phyloP scores from a whole-genome alignment of 345 rosid genomes.

The Euphorbia peplus region DNA sequence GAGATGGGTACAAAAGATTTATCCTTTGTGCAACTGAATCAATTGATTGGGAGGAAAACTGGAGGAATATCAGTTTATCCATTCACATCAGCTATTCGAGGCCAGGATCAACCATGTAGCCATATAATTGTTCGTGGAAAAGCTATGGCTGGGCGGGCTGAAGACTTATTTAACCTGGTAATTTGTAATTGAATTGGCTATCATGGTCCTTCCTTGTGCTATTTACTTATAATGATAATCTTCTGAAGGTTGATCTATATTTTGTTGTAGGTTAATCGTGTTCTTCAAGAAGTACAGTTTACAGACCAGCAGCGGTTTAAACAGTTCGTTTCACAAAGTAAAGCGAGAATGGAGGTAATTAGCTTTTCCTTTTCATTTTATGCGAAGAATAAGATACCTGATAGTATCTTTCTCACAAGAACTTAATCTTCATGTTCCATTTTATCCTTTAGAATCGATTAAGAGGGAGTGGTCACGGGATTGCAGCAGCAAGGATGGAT shows the following conservation, averaged over 20 bases:
- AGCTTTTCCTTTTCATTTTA: conserved; percentile 3
- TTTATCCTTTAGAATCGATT: conserved; percentile 61
- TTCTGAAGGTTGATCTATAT: conserved; percentile 13
- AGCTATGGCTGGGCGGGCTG: conserved; percentile 89
- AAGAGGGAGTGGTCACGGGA: conserved; percentile 90
- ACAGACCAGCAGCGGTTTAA: conserved; percentile 94
- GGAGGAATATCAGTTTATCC: conserved; percentile 97
- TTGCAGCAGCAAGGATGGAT: conserved; percentile 91
- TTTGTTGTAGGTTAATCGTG: conserved; percentile 56
- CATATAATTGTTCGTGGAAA: conserved; percentile 88
- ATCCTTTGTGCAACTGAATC: conserved; percentile 93
- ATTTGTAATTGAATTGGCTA: conserved; percentile 5
- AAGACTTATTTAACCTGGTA: conserved; percentile 91
- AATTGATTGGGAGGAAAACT: conserved; percentile 96
- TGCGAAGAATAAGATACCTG: conserved; percentile 7
- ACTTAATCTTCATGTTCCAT: conserved; percentile 8
- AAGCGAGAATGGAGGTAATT: conserved; percentile 94
- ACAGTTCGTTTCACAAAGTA: conserved; percentile 96
- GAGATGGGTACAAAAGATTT: conserved; percentile 98
- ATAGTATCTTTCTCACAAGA: conserved; percentile 4
- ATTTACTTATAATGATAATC: not conserved
- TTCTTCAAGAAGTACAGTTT: conserved; percentile 91
- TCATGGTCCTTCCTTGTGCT: not conserved
- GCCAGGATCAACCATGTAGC: conserved; percentile 73
- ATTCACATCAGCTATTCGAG: conserved; percentile 77